phyloP scores from a whole-genome alignment of 2,329 filamentous ascomycete species.

The Grosmannia penicillata region DNA sequence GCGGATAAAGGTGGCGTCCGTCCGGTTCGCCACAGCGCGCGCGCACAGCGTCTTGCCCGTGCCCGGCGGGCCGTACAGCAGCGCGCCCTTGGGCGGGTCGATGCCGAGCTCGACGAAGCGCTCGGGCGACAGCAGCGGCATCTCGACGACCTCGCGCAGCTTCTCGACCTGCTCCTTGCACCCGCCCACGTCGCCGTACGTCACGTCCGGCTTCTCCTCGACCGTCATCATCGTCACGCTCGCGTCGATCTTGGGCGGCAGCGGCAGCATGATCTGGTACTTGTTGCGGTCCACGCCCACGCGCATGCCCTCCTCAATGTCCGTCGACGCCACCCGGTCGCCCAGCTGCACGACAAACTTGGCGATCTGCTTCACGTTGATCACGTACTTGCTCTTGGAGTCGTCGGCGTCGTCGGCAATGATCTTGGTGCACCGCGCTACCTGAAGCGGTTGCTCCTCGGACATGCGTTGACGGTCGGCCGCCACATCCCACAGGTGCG shows the following conservation, averaged over 20 bases:
- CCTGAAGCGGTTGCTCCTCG: slow-evolving; percentile 94
- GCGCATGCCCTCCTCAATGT: slow-evolving; percentile 99
- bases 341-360: slow-evolving; percentile 98
- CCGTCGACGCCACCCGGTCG: slow-evolving; percentile 90
- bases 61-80: slow-evolving; percentile 91
- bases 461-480: slow-evolving; percentile 97
- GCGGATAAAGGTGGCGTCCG: slow-evolving; percentile 95
- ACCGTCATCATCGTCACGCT: slow-evolving; percentile 99
- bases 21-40: slow-evolving; percentile 91
- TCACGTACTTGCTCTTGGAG: slow-evolving; percentile 99
- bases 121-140: slow-evolving; percentile 91
- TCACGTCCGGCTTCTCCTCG: slow-evolving; percentile 98
- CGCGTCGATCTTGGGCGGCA: slow-evolving; percentile 96
- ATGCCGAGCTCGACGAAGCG: slow-evolving; percentile 98
- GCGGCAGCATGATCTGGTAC: slow-evolving; percentile 92
- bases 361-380: slow-evolving; percentile 99
- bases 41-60: slow-evolving; percentile 99
- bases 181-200: slow-evolving; percentile 94
- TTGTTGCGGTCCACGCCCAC: slow-evolving; percentile 98
- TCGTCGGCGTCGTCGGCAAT: slow-evolving; percentile 92
- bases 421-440: slow-evolving; percentile 97
- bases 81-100: slow-evolving; percentile 91
- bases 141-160: slow-evolving; percentile 94
- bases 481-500: slow-evolving; percentile 96
- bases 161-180: slow-evolving; percentile 99